Conservation (phyloP, 148 eudicot genomes). For the Rhododendron mucronatum region DNA sequence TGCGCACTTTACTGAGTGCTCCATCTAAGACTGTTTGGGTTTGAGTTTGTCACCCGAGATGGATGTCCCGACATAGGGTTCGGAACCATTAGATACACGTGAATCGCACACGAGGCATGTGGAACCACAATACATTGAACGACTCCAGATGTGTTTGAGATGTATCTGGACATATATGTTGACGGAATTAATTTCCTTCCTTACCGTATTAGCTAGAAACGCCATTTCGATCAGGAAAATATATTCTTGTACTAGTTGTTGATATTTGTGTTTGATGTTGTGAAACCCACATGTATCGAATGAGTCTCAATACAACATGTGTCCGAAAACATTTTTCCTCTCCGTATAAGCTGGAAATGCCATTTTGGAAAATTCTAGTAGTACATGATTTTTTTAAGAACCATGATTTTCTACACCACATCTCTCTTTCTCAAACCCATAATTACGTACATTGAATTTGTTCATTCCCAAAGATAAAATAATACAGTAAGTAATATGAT, state of each 20-base stretch:
- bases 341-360: not conserved
- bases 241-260: not conserved
- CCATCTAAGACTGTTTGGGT: not conserved
- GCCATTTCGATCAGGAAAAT: not conserved
- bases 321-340: not conserved
- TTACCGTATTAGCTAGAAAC: not conserved
- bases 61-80: not conserved
- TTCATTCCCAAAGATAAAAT: not conserved
- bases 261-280: not conserved
- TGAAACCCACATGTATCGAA: not conserved
- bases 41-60: not conserved
- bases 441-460: not conserved
- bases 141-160: not conserved
- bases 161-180: not conserved
- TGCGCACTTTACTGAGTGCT: not conserved
- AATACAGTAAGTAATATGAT: not conserved
- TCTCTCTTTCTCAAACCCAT: not conserved
- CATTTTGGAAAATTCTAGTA: not conserved
- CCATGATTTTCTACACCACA: not conserved
- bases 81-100: not conserved
- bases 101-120: not conserved
- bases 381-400: not conserved
- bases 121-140: not conserved
- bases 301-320: not conserved
- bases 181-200: not conserved